Evolutionary conservation across 352 stramenopile genomes (phyloP).

Genomic region (Aphanomyces invadans): DNA sequence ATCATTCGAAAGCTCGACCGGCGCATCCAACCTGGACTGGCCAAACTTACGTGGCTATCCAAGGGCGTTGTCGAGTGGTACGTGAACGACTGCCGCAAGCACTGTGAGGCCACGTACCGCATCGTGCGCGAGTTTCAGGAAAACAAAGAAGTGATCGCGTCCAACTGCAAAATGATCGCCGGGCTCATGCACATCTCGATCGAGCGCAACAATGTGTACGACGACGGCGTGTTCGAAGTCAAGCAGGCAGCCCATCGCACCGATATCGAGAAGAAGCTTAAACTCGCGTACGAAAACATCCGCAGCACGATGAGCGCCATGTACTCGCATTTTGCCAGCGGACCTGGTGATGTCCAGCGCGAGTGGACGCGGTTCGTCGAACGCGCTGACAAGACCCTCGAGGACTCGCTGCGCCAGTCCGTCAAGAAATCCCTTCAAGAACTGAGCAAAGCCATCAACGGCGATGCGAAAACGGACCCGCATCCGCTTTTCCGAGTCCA

Average conservation of each 20-base stretch:
- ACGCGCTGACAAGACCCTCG: constrained; percentile 85
- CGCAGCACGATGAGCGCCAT: constrained; percentile 86
- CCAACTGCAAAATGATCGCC: constrained; percentile 85
- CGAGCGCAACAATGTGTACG: constrained; percentile 90
- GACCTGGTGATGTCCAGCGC: constrained; percentile 84
- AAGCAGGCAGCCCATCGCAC: constrained; percentile 88
- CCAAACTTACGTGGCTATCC: constrained; percentile 90
- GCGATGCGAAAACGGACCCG: constrained; percentile 86
- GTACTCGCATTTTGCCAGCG: constrained; percentile 86
- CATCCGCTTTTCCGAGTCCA: constrained; percentile 90
- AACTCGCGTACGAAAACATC: constrained; percentile 78
- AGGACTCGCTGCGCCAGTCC: constrained; percentile 84
- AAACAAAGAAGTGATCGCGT: constrained; percentile 81
- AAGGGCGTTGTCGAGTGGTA: constrained; percentile 91
- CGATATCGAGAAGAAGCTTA: constrained; percentile 63
- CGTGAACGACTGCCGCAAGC: constrained; percentile 83
- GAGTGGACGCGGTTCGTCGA: constrained; percentile 90
- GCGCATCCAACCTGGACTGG: constrained; percentile 85
- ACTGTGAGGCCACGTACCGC: constrained; percentile 83
- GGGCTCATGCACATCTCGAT: constrained; percentile 88
- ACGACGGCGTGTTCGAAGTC: constrained; percentile 88
- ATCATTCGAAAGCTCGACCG: constrained; percentile 92
- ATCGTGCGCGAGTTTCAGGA: constrained; percentile 86
- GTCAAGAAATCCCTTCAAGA: constrained; percentile 94
- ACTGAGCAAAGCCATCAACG: constrained; percentile 91